Evolutionary conservation across 1,284 basidiomycete genomes (phyloP), one percentile per base, ranked within the genome.

Genomic region (Hemileia vastatrix): DNA sequence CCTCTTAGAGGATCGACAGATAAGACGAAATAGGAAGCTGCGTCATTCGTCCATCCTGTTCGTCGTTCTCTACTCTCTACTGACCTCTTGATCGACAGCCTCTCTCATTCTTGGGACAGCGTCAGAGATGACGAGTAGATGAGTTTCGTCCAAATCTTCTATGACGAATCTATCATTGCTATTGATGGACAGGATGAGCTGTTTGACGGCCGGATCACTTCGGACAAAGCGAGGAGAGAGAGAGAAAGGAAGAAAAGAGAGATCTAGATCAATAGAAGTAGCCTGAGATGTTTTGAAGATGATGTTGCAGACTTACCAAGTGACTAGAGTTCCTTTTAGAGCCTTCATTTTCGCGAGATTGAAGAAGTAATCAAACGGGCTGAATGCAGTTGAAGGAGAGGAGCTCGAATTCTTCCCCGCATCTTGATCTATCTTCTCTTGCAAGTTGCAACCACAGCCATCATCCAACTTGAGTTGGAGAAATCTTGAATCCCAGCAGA

Each of bases 131-230:
- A 91, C 86, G 51, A 92, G 82, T 0, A 92, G 72, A 76, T 91
- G 88, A 58, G 84, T 83, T 66, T 91, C 88, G 72, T 92, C 90
- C 27, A 92, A 75, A 70, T 93, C 90, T 71, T 90, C 86, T 63
- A 91, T 87, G 68, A 92, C 86, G 76, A 92, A 92, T 19, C 72
- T 68, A 24, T 72, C 70, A 6, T 68, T 64, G 76, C 90, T 86
- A 75, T 93, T 88, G 81, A 92, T 83, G 13, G 83, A 79, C 43
- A 91, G 80, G 27, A 91, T 80, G 60, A 92, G 90, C 74, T 92
- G 89, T 77, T 92, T 92, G 57, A 91, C 89, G 2, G 89, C 90
- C 4, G 88, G 83, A 74, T 92, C 89, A 71, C 90, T 90, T 70
- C 3, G 33, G 36, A 52, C 3, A 23, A 21, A 24, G 21, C n/a